Conservation (phyloP, 768 basidiomycete genomes). For the Phlebiopsis flavidoalba region DNA sequence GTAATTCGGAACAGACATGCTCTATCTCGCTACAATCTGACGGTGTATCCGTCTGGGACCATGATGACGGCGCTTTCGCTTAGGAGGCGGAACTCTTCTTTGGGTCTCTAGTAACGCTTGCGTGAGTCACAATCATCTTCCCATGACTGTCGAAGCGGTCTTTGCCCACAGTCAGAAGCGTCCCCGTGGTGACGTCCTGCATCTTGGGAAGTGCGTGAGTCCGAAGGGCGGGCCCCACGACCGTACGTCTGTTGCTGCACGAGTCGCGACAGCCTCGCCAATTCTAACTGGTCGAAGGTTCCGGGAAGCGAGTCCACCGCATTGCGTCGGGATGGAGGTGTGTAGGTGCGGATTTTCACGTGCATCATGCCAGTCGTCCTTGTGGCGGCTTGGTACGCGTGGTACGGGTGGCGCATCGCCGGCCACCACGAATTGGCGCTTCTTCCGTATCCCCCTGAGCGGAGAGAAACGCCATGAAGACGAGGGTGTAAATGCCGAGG, state of each 20-base stretch:
- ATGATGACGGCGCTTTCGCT: too few relatives aligned
- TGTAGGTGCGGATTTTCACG: background rate
- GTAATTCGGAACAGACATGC: too few relatives aligned
- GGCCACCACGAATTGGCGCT: background rate
- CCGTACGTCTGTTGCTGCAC: background rate
- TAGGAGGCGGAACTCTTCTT: too few relatives aligned
- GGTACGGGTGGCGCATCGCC: background rate
- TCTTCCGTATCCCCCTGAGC: background rate
- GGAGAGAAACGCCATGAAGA: background rate
- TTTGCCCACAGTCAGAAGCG: too few relatives aligned
- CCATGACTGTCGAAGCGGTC: too few relatives aligned
- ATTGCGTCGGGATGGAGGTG: background rate
- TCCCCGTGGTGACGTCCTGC: background rate
- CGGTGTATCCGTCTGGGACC: too few relatives aligned
- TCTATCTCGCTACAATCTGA: too few relatives aligned
- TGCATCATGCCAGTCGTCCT: background rate
- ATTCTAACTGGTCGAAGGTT: background rate
- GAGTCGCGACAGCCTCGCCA: background rate
- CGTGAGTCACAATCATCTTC: too few relatives aligned
- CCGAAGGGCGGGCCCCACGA: too few relatives aligned
- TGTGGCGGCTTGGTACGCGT: background rate
- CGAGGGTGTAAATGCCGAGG: background rate
- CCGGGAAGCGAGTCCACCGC: too few relatives aligned
- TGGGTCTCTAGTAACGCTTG: too few relatives aligned
- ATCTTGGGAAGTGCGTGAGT: background rate